Evolutionary conservation across 352 stramenopile species (phyloP).

Genomic region (Phytophthora nicotianae): DNA sequence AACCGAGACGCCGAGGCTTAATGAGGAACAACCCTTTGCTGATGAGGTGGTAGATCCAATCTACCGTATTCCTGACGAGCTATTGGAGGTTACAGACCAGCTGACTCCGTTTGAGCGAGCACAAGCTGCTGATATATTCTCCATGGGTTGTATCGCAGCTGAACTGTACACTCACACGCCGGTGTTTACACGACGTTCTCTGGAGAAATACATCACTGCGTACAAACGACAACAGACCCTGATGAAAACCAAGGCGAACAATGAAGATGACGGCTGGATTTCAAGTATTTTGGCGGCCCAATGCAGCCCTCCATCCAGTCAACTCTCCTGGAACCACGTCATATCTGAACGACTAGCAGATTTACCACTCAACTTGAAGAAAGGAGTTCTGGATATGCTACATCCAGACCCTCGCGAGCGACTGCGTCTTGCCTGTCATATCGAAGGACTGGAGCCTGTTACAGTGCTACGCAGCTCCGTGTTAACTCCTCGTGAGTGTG

Average conservation of each 20-base stretch:
- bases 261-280: constrained; percentile 34
- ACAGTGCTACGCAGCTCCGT: constrained; percentile 8
- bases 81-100: constrained; percentile 1
- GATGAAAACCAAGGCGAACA: neutral
- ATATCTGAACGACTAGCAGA: constrained; percentile 32
- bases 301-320: neutral
- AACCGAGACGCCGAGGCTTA: constrained; percentile 2
- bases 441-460: constrained; percentile 41
- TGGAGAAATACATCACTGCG: constrained; percentile 43
- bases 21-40: constrained; percentile 18
- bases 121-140: constrained; percentile 59
- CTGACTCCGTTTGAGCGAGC: constrained; percentile 40
- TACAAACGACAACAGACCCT: constrained; percentile 21
- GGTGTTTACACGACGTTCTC: constrained; percentile 61
- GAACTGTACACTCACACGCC: constrained; percentile 67
- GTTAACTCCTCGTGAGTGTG: neutral
- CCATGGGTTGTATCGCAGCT: constrained; percentile 67
- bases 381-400: constrained; percentile 49
- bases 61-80: constrained; percentile 38
- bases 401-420: constrained; percentile 51
- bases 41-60: constrained; percentile 56
- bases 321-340: constrained; percentile 35
- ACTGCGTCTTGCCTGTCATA: constrained; percentile 31
- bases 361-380: constrained; percentile 62
- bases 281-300: constrained; percentile 24